phyloP scores from a whole-genome alignment of 2,329 filamentous ascomycete species.

The Neocatenulostroma microsporum region DNA sequence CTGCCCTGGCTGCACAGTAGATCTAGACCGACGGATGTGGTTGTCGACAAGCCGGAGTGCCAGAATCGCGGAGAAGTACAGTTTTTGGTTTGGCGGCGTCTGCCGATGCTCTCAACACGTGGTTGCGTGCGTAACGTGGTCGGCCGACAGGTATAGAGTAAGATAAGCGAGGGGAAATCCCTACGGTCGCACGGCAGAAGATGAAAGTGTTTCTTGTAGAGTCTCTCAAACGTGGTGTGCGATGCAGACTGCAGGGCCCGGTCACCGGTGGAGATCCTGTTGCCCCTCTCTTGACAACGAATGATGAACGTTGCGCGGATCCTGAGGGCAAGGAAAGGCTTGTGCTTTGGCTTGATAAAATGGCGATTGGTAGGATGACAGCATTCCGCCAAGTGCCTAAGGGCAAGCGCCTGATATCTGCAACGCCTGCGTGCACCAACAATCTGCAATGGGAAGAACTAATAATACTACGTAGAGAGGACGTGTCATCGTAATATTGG shows the following conservation, averaged over 20 bases:
- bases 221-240: too few species aligned
- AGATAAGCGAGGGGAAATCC: too few species aligned
- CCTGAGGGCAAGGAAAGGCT: constrained; percentile 2
- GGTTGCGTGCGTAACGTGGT: not conserved
- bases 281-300: constrained; percentile 1
- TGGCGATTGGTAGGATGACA: too few species aligned
- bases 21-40: not conserved
- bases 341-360: too few species aligned
- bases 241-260: not conserved
- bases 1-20: not conserved
- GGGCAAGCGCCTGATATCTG: not conserved
- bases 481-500: not conserved
- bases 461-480: not conserved
- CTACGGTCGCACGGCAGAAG: too few species aligned
- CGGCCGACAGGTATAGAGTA: not conserved
- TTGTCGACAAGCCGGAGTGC: not conserved
- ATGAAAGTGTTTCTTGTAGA: too few species aligned
- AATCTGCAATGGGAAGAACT: too few species aligned
- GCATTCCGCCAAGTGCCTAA: not conserved
- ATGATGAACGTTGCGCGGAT: not conserved
- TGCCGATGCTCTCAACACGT: too few species aligned
- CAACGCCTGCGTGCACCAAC: too few species aligned
- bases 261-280: not conserved
- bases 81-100: not conserved
- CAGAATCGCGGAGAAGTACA: constrained; percentile 2